These are phyloP conservation scores for Starmera pachycereana DNA, from an alignment of 805 yeast genomes.

Conservation along the genomic window DNA sequence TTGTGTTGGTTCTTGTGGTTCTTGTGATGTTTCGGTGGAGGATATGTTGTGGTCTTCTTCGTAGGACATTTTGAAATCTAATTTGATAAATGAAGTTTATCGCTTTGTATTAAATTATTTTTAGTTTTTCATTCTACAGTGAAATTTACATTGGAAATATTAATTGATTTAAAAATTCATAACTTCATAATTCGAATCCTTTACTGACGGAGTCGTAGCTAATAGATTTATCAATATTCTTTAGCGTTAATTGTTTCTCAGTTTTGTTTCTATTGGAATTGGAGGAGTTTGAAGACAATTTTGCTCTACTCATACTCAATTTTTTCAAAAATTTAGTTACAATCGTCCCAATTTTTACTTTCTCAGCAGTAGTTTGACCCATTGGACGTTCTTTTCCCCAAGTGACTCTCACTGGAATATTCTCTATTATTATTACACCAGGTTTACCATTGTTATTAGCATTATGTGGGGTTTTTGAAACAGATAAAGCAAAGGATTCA, in stretches of 20 bases:
- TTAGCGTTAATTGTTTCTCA: too few relatives aligned
- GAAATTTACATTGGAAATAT: too few relatives aligned
- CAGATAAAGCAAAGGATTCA: slow-evolving; percentile 27
- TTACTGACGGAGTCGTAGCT: slow-evolving; percentile 5
- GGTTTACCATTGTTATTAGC: slow-evolving; percentile 13
- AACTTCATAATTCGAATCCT: slow-evolving; percentile 13
- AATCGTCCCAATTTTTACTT: slow-evolving; percentile 36
- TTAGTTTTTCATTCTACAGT: too few relatives aligned
- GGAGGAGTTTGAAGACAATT: too few relatives aligned
- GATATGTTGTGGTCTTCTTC: slow-evolving; percentile 2
- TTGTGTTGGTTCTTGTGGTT: background rate
- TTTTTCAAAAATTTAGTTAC: slow-evolving; percentile 44
- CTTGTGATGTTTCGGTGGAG: slow-evolving; percentile 1
- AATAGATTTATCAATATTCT: slow-evolving; percentile 1
- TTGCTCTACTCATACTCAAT: slow-evolving; percentile 9
- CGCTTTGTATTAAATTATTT: too few relatives aligned
- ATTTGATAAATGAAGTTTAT: slow-evolving; percentile 2
- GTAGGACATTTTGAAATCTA: background rate
- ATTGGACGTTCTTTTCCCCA: slow-evolving; percentile 43
- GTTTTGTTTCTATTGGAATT: too few relatives aligned
- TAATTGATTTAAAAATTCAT: slow-evolving; percentile 3
- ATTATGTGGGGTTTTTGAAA: slow-evolving; percentile 4
- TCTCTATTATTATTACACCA: slow-evolving; percentile 24
- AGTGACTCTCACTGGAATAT: slow-evolving; percentile 37
- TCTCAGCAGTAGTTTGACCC: slow-evolving; percentile 33